Evolutionary conservation across 2,329 filamentous ascomycete genomes (phyloP), one percentile per base, ranked within the genome.

Genomic region (Cytospora piceicola): DNA sequence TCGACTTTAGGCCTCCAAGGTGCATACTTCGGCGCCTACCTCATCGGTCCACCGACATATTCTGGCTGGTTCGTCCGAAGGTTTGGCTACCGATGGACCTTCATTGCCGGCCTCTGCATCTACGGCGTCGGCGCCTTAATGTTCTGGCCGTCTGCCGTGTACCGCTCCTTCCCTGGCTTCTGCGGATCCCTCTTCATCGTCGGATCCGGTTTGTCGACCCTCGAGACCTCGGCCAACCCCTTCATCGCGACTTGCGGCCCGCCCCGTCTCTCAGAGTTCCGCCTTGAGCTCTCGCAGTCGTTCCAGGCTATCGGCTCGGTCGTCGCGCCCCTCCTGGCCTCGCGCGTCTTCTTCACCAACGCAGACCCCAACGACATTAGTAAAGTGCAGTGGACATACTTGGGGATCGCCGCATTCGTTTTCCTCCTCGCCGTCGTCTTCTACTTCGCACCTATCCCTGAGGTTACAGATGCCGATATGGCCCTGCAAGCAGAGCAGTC

Each of bases 181-280:
- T 91, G 89, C 70, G 86, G 85, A 46, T 82, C 79, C 68, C 85
- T 90, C 70, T 91, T 92, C 75, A 84, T 92, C 65, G 88, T 92
- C 64, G 90, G 90, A 24, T 87, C 86, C 62, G 90, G 90, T 8
- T 81, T 93, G 0, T 86, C 86, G 1, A 90, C 90, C 0, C 85
- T 93, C 24, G 90, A 93, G 76, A 92, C 89, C 0, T 88, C 88
- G 2, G 90, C 90, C 5, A 91, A 93, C 75, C 88, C 90, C 0
- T 92, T 89, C 77, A 86, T 90, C 68, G 78, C 57, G 53, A 71
- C 80, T 29, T 81, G 79, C 67, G 79, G 79, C 54, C 90, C 90
- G 6, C 88, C 90, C 3, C 83, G 84, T 68, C 91, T 89, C 74
- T 86, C 89, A 4, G 89, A 91, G 72, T 76, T 92, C 69, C 86